These are phyloP conservation scores for Pisolithus albus DNA, from an alignment of 768 basidiomycete genomes.

Conservation along the genomic window DNA sequence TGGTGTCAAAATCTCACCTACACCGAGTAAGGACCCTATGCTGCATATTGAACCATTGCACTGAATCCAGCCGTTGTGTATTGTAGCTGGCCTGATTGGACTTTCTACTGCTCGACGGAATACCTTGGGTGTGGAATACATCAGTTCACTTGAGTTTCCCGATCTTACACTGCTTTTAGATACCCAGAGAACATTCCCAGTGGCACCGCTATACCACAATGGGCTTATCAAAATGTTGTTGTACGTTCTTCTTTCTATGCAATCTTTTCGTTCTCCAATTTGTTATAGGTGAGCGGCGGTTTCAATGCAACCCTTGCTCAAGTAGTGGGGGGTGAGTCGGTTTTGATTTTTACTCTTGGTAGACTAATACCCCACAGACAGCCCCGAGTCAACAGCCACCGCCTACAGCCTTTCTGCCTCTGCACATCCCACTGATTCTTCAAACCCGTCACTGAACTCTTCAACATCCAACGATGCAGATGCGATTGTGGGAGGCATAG, in stretches of 20 bases:
- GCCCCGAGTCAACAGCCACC: constrained; percentile 38
- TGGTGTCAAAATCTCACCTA: constrained; percentile 44
- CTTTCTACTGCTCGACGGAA: constrained; percentile 37
- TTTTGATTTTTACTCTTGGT: not conserved
- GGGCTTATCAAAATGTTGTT: constrained; percentile 55
- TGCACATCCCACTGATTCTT: not conserved
- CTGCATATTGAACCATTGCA: not conserved
- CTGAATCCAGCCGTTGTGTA: constrained; percentile 3
- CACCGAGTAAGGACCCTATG: constrained; percentile 22
- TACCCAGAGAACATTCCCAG: constrained; percentile 43
- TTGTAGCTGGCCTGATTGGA: constrained; percentile 46
- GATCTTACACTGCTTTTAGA: constrained; percentile 20
- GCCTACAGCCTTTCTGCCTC: constrained; percentile 8
- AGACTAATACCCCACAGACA: constrained; percentile 20
- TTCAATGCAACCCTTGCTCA: constrained; percentile 38
- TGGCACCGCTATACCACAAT: constrained; percentile 47
- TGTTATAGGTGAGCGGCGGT: constrained; percentile 23
- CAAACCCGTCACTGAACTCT: not conserved
- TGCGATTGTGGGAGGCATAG: constrained; percentile 39
- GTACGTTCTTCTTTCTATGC: constrained; percentile 22
- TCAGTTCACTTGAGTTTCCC: not conserved
- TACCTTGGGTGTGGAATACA: constrained; percentile 20
- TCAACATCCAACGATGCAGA: constrained; percentile 32
- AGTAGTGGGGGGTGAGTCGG: constrained; percentile 19
- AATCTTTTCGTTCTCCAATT: constrained; percentile 1